Percentiles rank a stretch among this genome's conserved stretches.
These are phyloP conservation scores for Zygoascus tannicola DNA, from an alignment of 805 yeast species.

Conservation along the genomic window DNA sequence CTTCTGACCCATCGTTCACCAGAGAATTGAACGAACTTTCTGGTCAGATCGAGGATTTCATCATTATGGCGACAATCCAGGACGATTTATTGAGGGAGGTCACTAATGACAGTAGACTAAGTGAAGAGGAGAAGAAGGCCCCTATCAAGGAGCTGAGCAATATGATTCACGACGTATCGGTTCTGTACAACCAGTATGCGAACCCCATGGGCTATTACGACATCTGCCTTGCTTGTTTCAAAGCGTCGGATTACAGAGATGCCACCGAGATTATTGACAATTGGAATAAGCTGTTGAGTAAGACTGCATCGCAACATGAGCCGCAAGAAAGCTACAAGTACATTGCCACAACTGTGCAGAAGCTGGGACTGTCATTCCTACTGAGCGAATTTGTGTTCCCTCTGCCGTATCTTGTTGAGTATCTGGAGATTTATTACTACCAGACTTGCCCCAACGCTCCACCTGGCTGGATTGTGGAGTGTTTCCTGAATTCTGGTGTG, in stretches of 20 bases:
- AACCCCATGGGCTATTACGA: conserved; percentile 84
- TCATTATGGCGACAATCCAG: conserved; percentile 82
- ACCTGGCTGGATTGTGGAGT: conserved; percentile 31
- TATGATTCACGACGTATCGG: conserved; percentile 61
- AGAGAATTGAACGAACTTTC: conserved; percentile 68
- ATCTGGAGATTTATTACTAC: conserved; percentile 48
- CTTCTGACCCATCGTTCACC: conserved; percentile 63
- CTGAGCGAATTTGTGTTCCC: conserved; percentile 77
- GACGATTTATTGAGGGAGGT: conserved; percentile 42
- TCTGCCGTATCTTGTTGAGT: conserved; percentile 55
- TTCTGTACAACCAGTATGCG: conserved; percentile 75
- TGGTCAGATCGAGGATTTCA: conserved; percentile 61
- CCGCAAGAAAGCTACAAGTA: conserved; percentile 28
- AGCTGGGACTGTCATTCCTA: conserved; percentile 54
- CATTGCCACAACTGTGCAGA: conserved; percentile 31
- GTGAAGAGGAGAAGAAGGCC: conserved; percentile 38
- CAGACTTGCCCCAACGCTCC: conserved; percentile 32
- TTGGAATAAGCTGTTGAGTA: conserved; percentile 67
- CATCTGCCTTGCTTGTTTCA: conserved; percentile 66
- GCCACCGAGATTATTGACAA: conserved; percentile 71
- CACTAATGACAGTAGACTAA: conserved; percentile 33
- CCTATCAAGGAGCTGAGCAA: conserved; percentile 50
- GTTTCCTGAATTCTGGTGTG: conserved; percentile 30
- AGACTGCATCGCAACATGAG: conserved; percentile 25
- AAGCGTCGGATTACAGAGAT: conserved; percentile 76